These are phyloP conservation scores for Larix sibirica DNA, from an alignment of 83 land plant genomes.

Conservation along the genomic window DNA sequence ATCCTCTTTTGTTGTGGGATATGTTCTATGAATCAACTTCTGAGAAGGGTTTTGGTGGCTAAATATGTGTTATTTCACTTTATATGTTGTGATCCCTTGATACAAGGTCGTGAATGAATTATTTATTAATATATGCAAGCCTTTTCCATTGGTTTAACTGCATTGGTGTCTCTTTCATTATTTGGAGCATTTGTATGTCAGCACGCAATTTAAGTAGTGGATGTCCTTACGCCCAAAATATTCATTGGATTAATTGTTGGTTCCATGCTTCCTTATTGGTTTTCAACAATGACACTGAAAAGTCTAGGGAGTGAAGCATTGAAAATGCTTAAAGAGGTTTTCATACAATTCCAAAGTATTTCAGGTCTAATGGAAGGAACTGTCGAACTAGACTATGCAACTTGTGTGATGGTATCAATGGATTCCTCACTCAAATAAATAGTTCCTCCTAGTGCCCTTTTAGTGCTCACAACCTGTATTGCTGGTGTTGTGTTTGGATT, in stretches of 20 bases:
- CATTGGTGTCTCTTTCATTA: constrained; percentile 64
- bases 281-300: constrained; percentile 58
- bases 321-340: constrained; percentile 61
- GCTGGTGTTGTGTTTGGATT: constrained; percentile 79
- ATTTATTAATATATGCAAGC: not conserved
- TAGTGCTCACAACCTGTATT: constrained; percentile 73
- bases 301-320: constrained; percentile 56
- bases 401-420: constrained; percentile 43
- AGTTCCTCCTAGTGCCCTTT: constrained; percentile 53
- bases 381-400: constrained; percentile 38
- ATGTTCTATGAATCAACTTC: too few relatives aligned
- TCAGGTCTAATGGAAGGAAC: constrained; percentile 47
- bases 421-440: constrained; percentile 43
- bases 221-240: constrained; percentile 56
- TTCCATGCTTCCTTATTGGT: constrained; percentile 69
- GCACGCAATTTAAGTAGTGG: constrained; percentile 49
- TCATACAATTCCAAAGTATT: constrained; percentile 40
- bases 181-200: constrained; percentile 71
- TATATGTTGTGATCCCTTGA: too few relatives aligned
- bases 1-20: too few relatives aligned
- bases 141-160: constrained; percentile 71
- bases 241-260: constrained; percentile 74
- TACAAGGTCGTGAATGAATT: too few relatives aligned
- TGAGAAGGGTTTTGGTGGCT: too few relatives aligned
- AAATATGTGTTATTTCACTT: too few relatives aligned